Evolutionary conservation across 306 rosid genomes (phyloP).

Genomic region (Rosa rugosa): DNA sequence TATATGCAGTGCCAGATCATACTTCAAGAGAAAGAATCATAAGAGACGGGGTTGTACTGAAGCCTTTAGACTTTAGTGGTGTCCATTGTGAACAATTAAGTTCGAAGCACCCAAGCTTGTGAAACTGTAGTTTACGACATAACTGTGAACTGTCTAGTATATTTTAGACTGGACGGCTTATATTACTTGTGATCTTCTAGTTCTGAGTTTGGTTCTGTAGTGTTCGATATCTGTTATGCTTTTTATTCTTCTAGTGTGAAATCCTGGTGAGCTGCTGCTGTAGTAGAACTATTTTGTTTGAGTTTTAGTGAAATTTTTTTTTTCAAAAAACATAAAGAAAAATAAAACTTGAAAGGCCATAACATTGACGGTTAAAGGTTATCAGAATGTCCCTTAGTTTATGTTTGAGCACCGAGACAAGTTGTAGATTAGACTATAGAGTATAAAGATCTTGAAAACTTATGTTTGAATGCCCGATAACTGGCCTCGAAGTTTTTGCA

Average conservation of each 20-base stretch:
- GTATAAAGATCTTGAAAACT: too few species aligned
- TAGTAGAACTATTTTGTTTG: too few species aligned
- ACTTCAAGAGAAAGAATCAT: slow-evolving; percentile 83
- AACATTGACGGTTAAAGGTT: too few species aligned
- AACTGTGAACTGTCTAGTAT: neutral
- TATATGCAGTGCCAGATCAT: slow-evolving; percentile 64
- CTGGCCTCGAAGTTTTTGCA: too few species aligned
- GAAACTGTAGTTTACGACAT: neutral
- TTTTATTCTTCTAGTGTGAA: neutral
- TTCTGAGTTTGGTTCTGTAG: neutral
- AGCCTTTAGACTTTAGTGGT: slow-evolving; percentile 71
- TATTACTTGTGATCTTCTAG: neutral
- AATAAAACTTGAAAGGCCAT: too few species aligned
- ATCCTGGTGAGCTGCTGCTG: neutral
- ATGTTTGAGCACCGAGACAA: too few species aligned
- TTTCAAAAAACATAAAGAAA: too few species aligned
- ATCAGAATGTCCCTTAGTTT: too few species aligned
- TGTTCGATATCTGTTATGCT: neutral
- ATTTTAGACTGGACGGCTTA: too few species aligned
- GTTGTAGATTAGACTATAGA: too few species aligned
- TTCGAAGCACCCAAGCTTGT: slow-evolving; percentile 61
- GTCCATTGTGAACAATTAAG: slow-evolving; percentile 53
- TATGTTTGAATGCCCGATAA: too few species aligned
- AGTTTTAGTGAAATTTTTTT: too few species aligned
- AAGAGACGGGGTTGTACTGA: slow-evolving; percentile 80